Evolutionary conservation across 2,329 filamentous ascomycete genomes (phyloP), one percentile per base, ranked within the genome.

Genomic region (Fusarium udum): DNA sequence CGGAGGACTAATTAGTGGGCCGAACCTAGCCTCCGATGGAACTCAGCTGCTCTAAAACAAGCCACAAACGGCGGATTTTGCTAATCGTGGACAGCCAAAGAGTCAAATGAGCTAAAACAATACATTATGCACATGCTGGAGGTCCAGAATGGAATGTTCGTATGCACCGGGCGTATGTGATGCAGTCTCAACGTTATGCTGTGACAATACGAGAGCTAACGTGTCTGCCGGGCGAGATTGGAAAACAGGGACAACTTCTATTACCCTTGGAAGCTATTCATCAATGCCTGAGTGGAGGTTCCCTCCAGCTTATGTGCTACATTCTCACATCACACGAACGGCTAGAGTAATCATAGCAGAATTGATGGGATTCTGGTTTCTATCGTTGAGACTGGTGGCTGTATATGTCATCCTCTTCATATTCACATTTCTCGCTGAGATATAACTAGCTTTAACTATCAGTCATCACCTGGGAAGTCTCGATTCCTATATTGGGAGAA

Each of bases 211-310:
- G 6, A 26, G 32, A 36, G 11, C 10, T n/a, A n/a, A 24, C 37
- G n/a, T 24, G n/a, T 22, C 49, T 22, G 32, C 8, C 28, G 3
- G 3, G 18, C 1, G 5, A 7, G 37, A 6, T 37, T 6, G 36
- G 10, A 20, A 37, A 3, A 7, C n/a, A 24, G 40, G 28, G 24
- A 46, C 18, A 46, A 10, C 5, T 46, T 26, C 43, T 46, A 8
- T 4, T 4, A 28, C 43, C 5, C 5, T 28, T 26, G 43, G 5
- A 6, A 3, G 14, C 3, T 3, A 20, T 11, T 14, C 11, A 20
- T 20, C 42, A 45, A 45, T 12, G 11, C 4, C 7, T 20, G 7
- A 9, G 11, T 4, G 0, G 16, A 45, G 16, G 11, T 13, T 12
- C 16, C 15, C 42, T 26, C 16, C 7, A 3, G 24, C 11, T 13